A percentile compares a stretch with the other conserved stretches of the same genome.
Evolutionary conservation across 225 moss, liverwort and hornwort genomes (phyloP).

Genomic region (Polytrichum formosum): DNA sequence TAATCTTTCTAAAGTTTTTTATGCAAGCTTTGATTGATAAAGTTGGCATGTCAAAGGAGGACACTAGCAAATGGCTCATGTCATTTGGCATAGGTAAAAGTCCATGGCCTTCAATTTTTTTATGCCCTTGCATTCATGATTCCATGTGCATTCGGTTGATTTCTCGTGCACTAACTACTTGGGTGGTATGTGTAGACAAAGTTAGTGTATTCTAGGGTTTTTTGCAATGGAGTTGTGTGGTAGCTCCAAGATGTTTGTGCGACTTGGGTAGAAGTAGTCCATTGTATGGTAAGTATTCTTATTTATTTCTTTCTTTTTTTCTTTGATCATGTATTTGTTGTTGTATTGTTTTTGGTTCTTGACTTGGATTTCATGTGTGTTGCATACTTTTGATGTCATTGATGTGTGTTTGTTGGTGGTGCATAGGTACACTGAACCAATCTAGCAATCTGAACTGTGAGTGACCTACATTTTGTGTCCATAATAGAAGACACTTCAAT

Average conservation of each 20-base stretch:
- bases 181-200: no score
- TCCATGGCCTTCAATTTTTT: no score
- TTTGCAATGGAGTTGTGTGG: no score
- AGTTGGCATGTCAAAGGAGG: neutral
- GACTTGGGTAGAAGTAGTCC: neutral
- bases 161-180: no score
- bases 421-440: neutral
- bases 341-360: neutral
- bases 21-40: neutral
- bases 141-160: no score
- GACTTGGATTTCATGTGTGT: no score
- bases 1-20: neutral
- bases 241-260: no score
- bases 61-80: neutral
- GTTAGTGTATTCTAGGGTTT: no score
- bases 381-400: neutral
- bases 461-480: neutral
- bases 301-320: neutral
- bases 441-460: neutral
- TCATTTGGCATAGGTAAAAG: no score
- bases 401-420: neutral
- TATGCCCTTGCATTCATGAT: no score
- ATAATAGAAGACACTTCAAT: neutral
- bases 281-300: neutral
- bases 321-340: neutral